These are phyloP conservation scores for Lactarius quietus DNA, from an alignment of 768 basidiomycete genomes.

Conservation along the genomic window DNA sequence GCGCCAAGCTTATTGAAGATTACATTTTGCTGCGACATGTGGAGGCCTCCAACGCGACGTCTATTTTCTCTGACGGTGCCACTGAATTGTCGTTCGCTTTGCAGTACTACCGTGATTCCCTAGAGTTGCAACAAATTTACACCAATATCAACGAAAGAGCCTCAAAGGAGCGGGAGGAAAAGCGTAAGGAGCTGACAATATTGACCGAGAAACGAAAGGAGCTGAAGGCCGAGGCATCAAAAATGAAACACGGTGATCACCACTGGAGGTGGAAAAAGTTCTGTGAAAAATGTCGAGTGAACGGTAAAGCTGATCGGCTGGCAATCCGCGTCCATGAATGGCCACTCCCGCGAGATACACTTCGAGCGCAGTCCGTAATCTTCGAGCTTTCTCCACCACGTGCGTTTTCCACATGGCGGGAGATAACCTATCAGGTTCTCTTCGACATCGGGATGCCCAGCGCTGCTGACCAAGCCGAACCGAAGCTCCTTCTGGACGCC, in stretches of 20 bases:
- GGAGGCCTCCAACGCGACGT: not conserved
- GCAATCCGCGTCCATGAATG: no score
- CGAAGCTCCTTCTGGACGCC: not conserved
- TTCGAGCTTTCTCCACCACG: no score
- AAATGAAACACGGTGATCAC: not conserved
- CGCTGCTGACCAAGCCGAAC: not conserved
- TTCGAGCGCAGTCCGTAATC: no score
- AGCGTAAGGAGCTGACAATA: not conserved
- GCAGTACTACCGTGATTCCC: not conserved
- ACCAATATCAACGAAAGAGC: not conserved
- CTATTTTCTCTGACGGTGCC: slow-evolving; percentile 1
- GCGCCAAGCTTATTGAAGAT: no score
- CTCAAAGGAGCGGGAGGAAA: not conserved
- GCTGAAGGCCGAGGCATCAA: not conserved
- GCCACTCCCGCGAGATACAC: no score
- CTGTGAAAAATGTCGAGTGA: not conserved
- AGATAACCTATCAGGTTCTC: no score
- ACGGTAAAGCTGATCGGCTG: no score
- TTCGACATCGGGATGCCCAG: no score
- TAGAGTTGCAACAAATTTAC: not conserved
- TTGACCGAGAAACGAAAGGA: not conserved
- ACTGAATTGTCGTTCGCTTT: not conserved
- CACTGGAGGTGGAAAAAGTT: no score
- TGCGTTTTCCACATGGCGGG: no score
- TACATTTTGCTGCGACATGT: no score